These are phyloP conservation scores for Termitomyces sp. DNA, from an alignment of 768 basidiomycete species.

Conservation along the genomic window DNA sequence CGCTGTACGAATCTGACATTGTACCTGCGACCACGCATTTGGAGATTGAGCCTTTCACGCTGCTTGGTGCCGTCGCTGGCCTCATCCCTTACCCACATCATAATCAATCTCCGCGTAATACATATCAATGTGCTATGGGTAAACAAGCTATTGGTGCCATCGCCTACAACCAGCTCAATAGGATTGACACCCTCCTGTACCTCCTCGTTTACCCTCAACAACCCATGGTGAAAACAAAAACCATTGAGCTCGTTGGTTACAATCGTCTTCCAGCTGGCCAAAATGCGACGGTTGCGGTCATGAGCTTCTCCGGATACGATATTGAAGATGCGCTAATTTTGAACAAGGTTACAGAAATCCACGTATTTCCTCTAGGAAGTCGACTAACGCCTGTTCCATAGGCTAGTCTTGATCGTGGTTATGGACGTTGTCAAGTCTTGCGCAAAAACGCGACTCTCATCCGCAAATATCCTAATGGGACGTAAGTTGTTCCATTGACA, in stretches of 20 bases:
- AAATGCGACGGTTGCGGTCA: slow-evolving; percentile 97
- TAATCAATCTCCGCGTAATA: slow-evolving; percentile 98
- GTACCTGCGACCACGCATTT: slow-evolving; percentile 84
- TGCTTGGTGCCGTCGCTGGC: slow-evolving; percentile 96
- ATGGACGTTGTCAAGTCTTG: slow-evolving; percentile 95
- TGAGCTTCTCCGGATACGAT: slow-evolving; percentile 99
- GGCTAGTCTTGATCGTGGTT: slow-evolving; percentile 96
- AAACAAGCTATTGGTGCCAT: slow-evolving; percentile 99
- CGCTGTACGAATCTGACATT: slow-evolving; percentile 89
- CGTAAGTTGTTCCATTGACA: slow-evolving; percentile 51
- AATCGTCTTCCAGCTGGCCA: slow-evolving; percentile 97
- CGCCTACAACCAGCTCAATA: slow-evolving; percentile 94
- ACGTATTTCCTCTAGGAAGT: slow-evolving; percentile 3
- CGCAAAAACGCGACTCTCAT: slow-evolving; percentile 94
- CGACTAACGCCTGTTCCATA: slow-evolving; percentile 26
- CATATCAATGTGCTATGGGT: slow-evolving; percentile 99
- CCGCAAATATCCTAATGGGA: slow-evolving; percentile 95
- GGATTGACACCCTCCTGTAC: slow-evolving; percentile 98
- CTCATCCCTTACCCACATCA: slow-evolving; percentile 99
- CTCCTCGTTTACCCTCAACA: slow-evolving; percentile 97
- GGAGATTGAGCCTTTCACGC: slow-evolving; percentile 97
- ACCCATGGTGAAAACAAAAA: slow-evolving; percentile 99
- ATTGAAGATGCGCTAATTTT: slow-evolving; percentile 98
- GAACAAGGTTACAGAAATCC: slow-evolving; percentile 62
- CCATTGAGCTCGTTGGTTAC: slow-evolving; percentile 95